phyloP scores from a whole-genome alignment of 2,329 filamentous ascomycete genomes.

The Cladosporium sp. region DNA sequence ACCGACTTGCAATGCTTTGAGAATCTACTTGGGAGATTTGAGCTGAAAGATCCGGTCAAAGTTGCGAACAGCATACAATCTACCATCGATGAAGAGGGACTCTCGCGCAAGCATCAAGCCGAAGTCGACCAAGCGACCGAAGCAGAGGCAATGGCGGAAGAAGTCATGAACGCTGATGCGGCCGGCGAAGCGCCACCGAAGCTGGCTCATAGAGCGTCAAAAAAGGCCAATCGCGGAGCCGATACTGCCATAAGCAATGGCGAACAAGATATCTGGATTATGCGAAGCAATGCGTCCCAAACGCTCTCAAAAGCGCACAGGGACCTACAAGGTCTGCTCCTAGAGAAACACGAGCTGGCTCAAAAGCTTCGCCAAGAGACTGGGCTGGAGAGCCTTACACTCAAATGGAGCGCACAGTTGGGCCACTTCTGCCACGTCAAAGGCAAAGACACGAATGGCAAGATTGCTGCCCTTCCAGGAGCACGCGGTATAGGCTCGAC shows the following conservation, averaged over 20 bases:
- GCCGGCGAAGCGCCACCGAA: conserved; percentile 44
- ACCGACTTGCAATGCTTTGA: conserved; percentile 23
- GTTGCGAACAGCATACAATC: conserved; percentile 66
- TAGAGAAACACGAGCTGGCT: conserved; percentile 56
- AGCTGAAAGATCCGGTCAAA: conserved; percentile 58
- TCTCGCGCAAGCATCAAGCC: conserved; percentile 71
- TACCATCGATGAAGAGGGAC: conserved; percentile 87
- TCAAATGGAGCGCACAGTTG: conserved; percentile 80
- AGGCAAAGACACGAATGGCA: conserved; percentile 60
- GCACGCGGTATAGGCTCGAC: conserved; percentile 64
- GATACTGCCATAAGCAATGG: neutral
- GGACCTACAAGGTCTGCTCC: conserved; percentile 54
- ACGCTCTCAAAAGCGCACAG: conserved; percentile 61
- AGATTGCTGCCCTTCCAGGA: conserved; percentile 37
- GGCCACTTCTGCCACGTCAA: conserved; percentile 90
- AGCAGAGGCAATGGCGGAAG: conserved; percentile 66
- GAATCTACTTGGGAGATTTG: conserved; percentile 49
- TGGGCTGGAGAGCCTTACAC: conserved; percentile 53
- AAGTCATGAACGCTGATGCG: conserved; percentile 62
- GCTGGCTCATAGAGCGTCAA: conserved; percentile 19
- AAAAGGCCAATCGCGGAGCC: conserved; percentile 8
- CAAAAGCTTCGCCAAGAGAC: conserved; percentile 57
- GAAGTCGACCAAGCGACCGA: conserved; percentile 66
- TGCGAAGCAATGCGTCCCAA: conserved; percentile 59
- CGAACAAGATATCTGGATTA: conserved; percentile 52